These are phyloP conservation scores for Boletellus deceptivus DNA, from an alignment of 1,284 basidiomycete species.

Conservation along the genomic window DNA sequence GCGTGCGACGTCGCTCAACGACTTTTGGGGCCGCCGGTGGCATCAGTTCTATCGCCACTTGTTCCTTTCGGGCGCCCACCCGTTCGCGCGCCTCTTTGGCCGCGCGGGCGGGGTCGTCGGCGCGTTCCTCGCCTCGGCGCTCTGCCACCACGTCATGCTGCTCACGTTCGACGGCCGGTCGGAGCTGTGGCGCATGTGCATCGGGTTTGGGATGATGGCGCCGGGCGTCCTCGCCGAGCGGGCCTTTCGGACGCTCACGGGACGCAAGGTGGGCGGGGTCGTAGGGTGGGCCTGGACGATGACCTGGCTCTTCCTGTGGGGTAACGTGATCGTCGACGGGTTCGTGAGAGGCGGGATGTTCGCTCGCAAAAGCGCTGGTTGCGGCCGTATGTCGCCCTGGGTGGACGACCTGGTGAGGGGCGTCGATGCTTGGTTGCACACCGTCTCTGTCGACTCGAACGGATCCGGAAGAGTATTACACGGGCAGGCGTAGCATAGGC, in stretches of 20 bases:
- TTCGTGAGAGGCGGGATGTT: background rate
- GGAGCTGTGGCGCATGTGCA: background rate
- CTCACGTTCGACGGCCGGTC: background rate
- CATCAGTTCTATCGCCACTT: constrained; percentile 31
- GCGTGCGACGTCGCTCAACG: constrained; percentile 35
- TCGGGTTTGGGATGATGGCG: constrained; percentile 1
- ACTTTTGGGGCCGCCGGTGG: constrained; percentile 46
- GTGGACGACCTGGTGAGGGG: constrained; percentile 8
- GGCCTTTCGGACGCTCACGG: background rate
- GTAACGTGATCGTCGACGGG: background rate
- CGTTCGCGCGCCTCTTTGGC: background rate
- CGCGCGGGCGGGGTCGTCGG: background rate
- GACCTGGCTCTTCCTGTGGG: background rate
- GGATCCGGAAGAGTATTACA: no score
- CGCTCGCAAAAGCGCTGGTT: background rate
- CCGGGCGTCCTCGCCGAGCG: background rate
- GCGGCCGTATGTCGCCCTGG: constrained; percentile 8
- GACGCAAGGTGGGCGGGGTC: background rate
- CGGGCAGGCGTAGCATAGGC: background rate
- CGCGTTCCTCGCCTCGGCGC: background rate
- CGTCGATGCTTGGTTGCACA: constrained; percentile 22
- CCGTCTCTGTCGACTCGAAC: background rate
- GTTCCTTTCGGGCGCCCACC: background rate
- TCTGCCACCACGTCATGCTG: background rate
- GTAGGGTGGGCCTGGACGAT: background rate